Conservation (phyloP, 2,329 filamentous ascomycete species). For the Neocatenulostroma microsporum region DNA sequence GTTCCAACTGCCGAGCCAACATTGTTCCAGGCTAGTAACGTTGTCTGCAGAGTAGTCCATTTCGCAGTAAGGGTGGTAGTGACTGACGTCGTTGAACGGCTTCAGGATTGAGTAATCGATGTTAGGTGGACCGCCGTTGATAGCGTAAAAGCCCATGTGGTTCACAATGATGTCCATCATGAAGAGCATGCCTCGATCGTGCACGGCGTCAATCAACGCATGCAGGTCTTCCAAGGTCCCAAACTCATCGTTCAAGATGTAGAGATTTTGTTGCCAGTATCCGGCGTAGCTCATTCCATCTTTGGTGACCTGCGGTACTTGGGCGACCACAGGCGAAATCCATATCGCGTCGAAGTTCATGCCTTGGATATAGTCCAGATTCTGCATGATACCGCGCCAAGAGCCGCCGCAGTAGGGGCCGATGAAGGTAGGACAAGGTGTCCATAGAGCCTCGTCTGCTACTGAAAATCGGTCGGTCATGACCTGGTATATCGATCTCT, state of each 20-base stretch:
- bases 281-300: slow-evolving; percentile 43
- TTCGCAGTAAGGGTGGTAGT: slow-evolving; percentile 54
- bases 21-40: slow-evolving; percentile 32
- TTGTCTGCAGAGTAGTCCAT: slow-evolving; percentile 47
- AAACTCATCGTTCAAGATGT: slow-evolving; percentile 50
- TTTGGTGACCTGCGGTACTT: slow-evolving; percentile 34
- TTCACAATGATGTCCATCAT: slow-evolving; percentile 56
- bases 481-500: slow-evolving; percentile 35
- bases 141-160: slow-evolving; percentile 42
- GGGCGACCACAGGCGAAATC: slow-evolving; percentile 42
- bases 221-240: slow-evolving; percentile 54
- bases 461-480: slow-evolving; percentile 33
- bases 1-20: slow-evolving; percentile 46
- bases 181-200: slow-evolving; percentile 49
- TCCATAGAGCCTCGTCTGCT: slow-evolving; percentile 13
- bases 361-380: slow-evolving; percentile 38
- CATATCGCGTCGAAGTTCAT: slow-evolving; percentile 41
- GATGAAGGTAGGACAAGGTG: slow-evolving; percentile 20
- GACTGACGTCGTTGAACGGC: slow-evolving; percentile 50
- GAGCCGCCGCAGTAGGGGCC: slow-evolving; percentile 32
- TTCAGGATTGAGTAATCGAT: slow-evolving; percentile 49
- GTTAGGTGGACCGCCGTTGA: slow-evolving; percentile 33
- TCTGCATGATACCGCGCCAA: slow-evolving; percentile 36
- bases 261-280: slow-evolving; percentile 44
- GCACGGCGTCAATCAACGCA: slow-evolving; percentile 48